Percentiles rank a stretch among this genome's conserved stretches.
Conservation (phyloP, 345 rosid species). For the Cardamine occulta region DNA sequence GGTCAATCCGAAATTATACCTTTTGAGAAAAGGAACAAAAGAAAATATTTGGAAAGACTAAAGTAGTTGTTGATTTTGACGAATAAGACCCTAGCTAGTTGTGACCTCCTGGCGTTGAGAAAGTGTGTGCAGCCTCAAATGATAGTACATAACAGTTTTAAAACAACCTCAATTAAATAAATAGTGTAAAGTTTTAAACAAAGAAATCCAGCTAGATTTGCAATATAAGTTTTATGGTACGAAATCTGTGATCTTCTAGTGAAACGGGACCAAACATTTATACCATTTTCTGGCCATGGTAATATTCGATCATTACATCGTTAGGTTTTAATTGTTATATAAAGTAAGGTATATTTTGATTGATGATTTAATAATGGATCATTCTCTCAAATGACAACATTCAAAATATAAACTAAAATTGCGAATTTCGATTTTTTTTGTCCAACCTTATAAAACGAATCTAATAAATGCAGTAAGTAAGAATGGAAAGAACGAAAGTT, state of each 20-base stretch:
- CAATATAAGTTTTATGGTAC: constrained; percentile 3
- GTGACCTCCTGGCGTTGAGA: not conserved
- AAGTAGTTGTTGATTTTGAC: constrained; percentile 6
- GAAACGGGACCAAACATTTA: constrained; percentile 36
- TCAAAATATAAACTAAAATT: not conserved
- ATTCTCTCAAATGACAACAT: not conserved
- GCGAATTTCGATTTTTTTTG: not conserved
- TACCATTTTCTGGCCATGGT: constrained; percentile 19
- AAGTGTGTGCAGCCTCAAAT: constrained; percentile 22
- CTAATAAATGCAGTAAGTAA: not conserved
- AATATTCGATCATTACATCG: constrained; percentile 22
- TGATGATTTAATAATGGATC: not conserved
- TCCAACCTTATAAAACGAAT: not conserved
- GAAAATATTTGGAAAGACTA: constrained; percentile 30
- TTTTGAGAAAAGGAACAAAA: constrained; percentile 31
- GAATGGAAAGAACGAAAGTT: not conserved
- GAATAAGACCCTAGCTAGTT: constrained; percentile 3
- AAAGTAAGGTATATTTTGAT: not conserved
- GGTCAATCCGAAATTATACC: constrained; percentile 33
- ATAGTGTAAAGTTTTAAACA: constrained; percentile 4
- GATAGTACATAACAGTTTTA: not conserved
- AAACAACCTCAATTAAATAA: not conserved
- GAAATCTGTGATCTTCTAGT: constrained; percentile 19
- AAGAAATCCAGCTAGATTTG: constrained; percentile 30
- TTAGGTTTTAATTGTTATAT: constrained; percentile 9